Base-by-base conservation (phyloP, 225 moss, liverwort and hornwort species). In the Anthoceros angustus region DNA sequence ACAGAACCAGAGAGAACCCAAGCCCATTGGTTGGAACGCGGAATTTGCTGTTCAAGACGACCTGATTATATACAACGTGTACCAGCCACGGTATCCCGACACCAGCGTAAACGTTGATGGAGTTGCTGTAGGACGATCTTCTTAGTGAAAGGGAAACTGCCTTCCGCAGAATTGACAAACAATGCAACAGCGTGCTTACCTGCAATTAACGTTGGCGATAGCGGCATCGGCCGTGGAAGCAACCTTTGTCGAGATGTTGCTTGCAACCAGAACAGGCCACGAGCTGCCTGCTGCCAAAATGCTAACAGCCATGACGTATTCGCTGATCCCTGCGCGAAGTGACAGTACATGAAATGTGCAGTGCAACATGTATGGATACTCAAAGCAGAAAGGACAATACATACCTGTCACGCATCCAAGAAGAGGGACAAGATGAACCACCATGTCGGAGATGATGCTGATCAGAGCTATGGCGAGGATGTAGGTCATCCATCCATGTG, bases 1-100 rank as follows among this genome's bases (percentile, higher is more conserved):
- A 93, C 24, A 93, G 73, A 55, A 86, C 65, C 39, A 93, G 70
- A 0, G 93, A 93, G 42, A 93, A 93, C 41, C 86, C 84, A 21
- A 93, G 66, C 68, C 93, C 84, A 15, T 77, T 75, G 43, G 87
- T 78, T 1, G 77, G 79, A 23, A 87, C 79, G 49, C 65, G 16
- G 18, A 93, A 82, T 24, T 79, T 78, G 38, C 82, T 69, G 0
- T 66, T 69, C 10, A 86, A 66, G 61, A 69, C 67, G 26, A 75
- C 8, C 61, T n/a, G 67, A 72, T 87, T 87, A 77, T 87, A 93
- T 41, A 71, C 68, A 0, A 81, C 83, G 72, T 87, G 84, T 66
- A 90, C 70, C 21, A 93, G 77, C 90, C 87, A 93, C 8, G 93
- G 93, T 62, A 93, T 70, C 67, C 93, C 93, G 70, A 90, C 90